phyloP scores from a whole-genome alignment of 176 grass and related monocot species.

The Thalia dealbata region DNA sequence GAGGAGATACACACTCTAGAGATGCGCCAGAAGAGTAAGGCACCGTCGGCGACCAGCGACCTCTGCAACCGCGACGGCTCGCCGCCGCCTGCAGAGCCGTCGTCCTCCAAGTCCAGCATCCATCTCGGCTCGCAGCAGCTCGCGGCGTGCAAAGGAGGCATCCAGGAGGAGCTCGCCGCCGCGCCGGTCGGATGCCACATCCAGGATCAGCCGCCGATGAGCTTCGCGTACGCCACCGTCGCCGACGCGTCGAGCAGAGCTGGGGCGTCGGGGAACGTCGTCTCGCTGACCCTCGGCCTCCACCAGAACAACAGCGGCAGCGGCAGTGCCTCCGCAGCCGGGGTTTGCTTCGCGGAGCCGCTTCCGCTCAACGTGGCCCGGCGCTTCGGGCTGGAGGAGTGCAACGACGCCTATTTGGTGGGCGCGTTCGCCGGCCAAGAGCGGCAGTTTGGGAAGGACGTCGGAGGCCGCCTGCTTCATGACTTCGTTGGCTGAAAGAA shows the following conservation, averaged over 20 bases:
- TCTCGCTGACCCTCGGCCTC: constrained; percentile 84
- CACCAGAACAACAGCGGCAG: constrained; percentile 83
- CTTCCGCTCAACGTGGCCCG: constrained; percentile 58
- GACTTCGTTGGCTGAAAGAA: constrained; percentile 94
- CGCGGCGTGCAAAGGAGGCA: constrained; percentile 30
- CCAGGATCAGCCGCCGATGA: constrained; percentile 17
- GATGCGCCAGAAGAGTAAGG: constrained; percentile 56
- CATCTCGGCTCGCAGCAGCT: neutral
- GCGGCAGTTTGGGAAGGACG: constrained; percentile 71
- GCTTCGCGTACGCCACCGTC: constrained; percentile 13
- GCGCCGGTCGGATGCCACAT: constrained; percentile 25
- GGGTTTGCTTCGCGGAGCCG: constrained; percentile 44
- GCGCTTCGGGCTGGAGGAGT: constrained; percentile 77
- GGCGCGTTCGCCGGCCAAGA: constrained; percentile 57
- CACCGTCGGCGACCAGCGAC: constrained; percentile 27
- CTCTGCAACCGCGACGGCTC: constrained; percentile 12
- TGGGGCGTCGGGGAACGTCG: constrained; percentile 12
- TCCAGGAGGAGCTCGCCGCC: constrained; percentile 9
- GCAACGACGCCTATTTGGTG: constrained; percentile 55
- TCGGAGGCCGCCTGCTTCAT: constrained; percentile 67
- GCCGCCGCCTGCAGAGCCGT: constrained; percentile 24
- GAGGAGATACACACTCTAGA: constrained; percentile 97
- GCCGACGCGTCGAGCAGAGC: neutral
- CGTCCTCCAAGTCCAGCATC: constrained; percentile 31
- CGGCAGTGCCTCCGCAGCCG: neutral